Evolutionary conservation across 768 basidiomycete genomes (phyloP).

Genomic region (Leccinellum luteum): DNA sequence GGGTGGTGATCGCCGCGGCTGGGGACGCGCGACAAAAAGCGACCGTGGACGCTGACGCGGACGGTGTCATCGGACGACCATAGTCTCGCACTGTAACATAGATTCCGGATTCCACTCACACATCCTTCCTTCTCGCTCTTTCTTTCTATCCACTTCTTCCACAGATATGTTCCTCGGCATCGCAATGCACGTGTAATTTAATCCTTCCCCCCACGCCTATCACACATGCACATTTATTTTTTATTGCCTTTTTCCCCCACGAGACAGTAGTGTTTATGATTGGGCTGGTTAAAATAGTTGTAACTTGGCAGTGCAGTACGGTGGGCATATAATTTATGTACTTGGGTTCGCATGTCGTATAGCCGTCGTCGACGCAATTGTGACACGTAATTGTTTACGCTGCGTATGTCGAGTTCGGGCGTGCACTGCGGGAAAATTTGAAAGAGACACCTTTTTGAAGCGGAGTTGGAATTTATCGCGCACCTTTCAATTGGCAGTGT

Average conservation of each 20-base stretch:
- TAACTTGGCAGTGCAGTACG: neutral
- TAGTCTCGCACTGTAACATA: constrained; percentile 4
- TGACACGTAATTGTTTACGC: neutral
- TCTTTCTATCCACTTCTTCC: neutral
- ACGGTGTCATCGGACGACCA: constrained; percentile 20
- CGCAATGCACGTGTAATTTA: constrained; percentile 19
- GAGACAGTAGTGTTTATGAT: neutral
- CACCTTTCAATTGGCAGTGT: constrained; percentile 4
- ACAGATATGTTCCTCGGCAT: neutral
- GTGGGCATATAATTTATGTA: constrained; percentile 2
- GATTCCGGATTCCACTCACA: neutral
- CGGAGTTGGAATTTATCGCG: constrained; percentile 27
- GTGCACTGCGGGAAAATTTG: too few relatives aligned
- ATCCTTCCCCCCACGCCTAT: neutral
- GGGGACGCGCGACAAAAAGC: constrained; percentile 27
- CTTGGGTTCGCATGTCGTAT: constrained; percentile 4
- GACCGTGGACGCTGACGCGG: constrained; percentile 25
- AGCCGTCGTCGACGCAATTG: neutral
- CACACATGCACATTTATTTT: neutral
- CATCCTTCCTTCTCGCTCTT: neutral
- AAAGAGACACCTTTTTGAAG: constrained; percentile 14
- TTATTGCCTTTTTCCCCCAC: neutral
- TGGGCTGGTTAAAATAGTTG: neutral
- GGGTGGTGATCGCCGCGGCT: constrained; percentile 20
- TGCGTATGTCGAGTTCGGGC: neutral